Base-by-base conservation (phyloP, 1,139 yeast species). In the Blastobotrys serpentis region DNA sequence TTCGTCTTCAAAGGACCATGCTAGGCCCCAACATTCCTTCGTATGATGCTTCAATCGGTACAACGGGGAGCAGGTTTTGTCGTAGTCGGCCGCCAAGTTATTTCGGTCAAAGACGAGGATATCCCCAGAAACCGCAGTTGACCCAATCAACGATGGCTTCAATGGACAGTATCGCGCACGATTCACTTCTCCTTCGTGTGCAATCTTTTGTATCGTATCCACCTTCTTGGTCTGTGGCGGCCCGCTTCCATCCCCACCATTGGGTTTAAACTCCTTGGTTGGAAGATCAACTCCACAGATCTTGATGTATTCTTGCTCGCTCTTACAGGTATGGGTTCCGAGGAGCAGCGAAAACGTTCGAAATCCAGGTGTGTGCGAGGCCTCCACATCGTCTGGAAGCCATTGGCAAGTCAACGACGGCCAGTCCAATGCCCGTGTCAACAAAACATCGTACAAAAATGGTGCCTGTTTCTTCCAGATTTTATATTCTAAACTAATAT, bases 381-480 rank as follows among this genome's bases (percentile, higher is more conserved):
- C 43, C 11, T 38, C 36, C 19, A 40, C 39, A 22, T 52, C 41
- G 11, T 58, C 77, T 53, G 59, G 75, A 52, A 70, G 65, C 73
- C 74, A 70, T 51, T 69, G 66, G 14, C 50, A 74, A 64, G 63
- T 65, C 38, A 69, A 53, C 2, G 74, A 63, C 3, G 89, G 88
- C 69, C 76, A 76, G 36, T 79, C 78, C 43, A 80, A 69, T 13
- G 87, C 81, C 56, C 78, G 73, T 34, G 94, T 77, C 56, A 86
- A 78, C 58, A 86, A 77, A 55, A 86, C 73, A 66, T 87, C 88
- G 68, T 90, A 90, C 46, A 89, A 72, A 56, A 88, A 76, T 11
- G 96, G 96, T 5, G 89, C 86, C 2, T 95, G 82, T 64, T 89
- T 89, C 66, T 89, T 90, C 98, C 98, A 90, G 22, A 62, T 57